Percentiles rank a stretch among this genome's conserved stretches.
phyloP scores from a whole-genome alignment of 805 yeast species.

The Torulaspora microellipsoides region DNA sequence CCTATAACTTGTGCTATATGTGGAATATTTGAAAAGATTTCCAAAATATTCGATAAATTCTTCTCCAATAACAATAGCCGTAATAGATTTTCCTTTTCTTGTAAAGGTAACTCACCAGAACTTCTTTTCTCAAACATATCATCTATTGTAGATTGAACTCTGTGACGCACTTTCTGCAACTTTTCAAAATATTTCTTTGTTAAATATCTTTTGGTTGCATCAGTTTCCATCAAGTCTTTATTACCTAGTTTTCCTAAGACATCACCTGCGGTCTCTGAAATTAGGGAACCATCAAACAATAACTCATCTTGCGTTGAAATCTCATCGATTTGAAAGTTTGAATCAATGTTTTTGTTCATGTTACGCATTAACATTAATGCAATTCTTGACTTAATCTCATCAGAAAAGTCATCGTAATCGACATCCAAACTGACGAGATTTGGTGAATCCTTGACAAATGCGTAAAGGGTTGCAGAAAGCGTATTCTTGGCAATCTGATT shows the following conservation, averaged over 20 bases:
- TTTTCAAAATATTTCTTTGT: conserved; percentile 41
- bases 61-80: conserved; percentile 66
- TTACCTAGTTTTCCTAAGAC: conserved; percentile 42
- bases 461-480: conserved; percentile 60
- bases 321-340: conserved; percentile 33
- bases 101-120: conserved; percentile 48
- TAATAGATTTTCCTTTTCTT: conserved; percentile 72
- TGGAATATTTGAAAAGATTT: conserved; percentile 33
- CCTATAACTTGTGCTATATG: conserved; percentile 13
- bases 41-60: conserved; percentile 53
- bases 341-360: conserved; percentile 56
- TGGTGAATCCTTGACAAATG: conserved; percentile 61
- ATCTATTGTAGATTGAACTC: conserved; percentile 47
- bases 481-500: conserved; percentile 45
- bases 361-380: conserved; percentile 80
- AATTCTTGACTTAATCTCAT: conserved; percentile 59
- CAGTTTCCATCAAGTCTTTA: conserved; percentile 35
- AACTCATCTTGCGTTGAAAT: conserved; percentile 49
- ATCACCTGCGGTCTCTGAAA: conserved; percentile 70
- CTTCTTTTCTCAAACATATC: conserved; percentile 56
- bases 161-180: conserved; percentile 33
- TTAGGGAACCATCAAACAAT: conserved; percentile 68
- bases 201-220: conserved; percentile 36
- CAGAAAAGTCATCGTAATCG: conserved; percentile 58
- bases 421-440: conserved; percentile 66